Percentiles rank a stretch among this genome's conserved stretches.
These are phyloP conservation scores for Paxillus ammoniavirescens DNA, from an alignment of 768 basidiomycete species.

Conservation along the genomic window DNA sequence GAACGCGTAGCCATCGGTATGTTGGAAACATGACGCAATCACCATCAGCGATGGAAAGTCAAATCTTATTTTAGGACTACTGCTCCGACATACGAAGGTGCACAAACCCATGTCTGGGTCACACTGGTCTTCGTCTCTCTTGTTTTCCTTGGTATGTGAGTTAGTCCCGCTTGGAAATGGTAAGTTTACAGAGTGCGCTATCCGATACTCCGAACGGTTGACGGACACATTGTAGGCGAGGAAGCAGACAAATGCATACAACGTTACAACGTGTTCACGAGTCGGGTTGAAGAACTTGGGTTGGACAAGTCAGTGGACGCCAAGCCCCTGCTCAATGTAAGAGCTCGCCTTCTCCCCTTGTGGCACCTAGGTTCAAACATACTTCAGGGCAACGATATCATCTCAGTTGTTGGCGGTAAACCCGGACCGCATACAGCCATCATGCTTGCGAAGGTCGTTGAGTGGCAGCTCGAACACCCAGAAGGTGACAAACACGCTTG, in stretches of 20 bases:
- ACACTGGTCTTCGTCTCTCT: conserved; percentile 67
- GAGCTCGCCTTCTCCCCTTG: conserved; percentile 25
- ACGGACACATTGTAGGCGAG: conserved; percentile 34
- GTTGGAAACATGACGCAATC: conserved; percentile 9
- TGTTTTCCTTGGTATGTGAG: conserved; percentile 78
- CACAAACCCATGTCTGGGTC: conserved; percentile 62
- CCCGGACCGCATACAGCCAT: conserved; percentile 72
- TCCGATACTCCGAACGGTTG: not conserved
- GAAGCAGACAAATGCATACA: conserved; percentile 49
- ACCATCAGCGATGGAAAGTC: not conserved
- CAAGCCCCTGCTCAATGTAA: conserved; percentile 75
- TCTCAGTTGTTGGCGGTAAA: conserved; percentile 49
- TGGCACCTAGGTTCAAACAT: not conserved
- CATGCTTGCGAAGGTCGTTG: conserved; percentile 62
- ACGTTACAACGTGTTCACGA: conserved; percentile 64
- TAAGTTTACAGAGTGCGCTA: conserved; percentile 29
- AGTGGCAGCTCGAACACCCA: conserved; percentile 87
- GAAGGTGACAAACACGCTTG: conserved; percentile 65
- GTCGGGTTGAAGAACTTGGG: conserved; percentile 57
- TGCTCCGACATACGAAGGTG: conserved; percentile 64
- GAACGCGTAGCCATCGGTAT: conserved; percentile 61
- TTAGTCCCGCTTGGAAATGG: conserved; percentile 54
- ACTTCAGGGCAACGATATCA: conserved; percentile 69
- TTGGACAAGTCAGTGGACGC: conserved; percentile 63
- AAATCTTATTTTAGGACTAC: conserved; percentile 44